A percentile compares a stretch with the other conserved stretches of the same genome.
Evolutionary conservation across 1,284 basidiomycete species (phyloP).

Genomic region (Trametes sp.): DNA sequence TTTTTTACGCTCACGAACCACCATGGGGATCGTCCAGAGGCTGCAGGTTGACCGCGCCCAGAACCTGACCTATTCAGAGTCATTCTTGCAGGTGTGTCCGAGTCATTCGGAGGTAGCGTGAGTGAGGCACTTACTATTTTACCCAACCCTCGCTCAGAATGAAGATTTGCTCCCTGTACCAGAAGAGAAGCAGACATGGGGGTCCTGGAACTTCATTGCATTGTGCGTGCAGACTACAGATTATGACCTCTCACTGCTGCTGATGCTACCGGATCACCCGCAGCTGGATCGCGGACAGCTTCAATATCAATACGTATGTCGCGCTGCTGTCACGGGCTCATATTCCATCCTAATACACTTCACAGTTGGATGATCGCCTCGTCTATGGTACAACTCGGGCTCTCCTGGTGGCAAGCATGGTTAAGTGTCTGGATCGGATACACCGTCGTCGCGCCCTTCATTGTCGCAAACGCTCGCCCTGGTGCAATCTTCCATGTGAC

Average conservation of each 20-base stretch:
- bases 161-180: conserved; percentile 70
- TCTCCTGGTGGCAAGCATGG: conserved; percentile 88
- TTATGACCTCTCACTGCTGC: conserved; percentile 2
- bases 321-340: conserved; percentile 2
- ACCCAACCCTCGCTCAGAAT: conserved; percentile 50
- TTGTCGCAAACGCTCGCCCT: conserved; percentile 83
- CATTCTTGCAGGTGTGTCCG: conserved; percentile 38
- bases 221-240: conserved; percentile 54
- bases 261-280: not conserved
- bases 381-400: conserved; percentile 77
- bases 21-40: conserved; percentile 31
- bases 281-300: conserved; percentile 84
- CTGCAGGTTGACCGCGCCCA: conserved; percentile 35
- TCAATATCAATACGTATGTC: conserved; percentile 82
- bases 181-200: conserved; percentile 66
- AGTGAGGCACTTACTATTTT: not conserved
- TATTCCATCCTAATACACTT: not conserved
- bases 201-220: conserved; percentile 64
- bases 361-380: conserved; percentile 78
- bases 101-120: conserved; percentile 17
- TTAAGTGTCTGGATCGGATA: conserved; percentile 84
- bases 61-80: conserved; percentile 38
- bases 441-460: conserved; percentile 73
- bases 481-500: conserved; percentile 83
- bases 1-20: not conserved